Conservation (phyloP, 768 basidiomycete species). For the Clathrus columnatus region DNA sequence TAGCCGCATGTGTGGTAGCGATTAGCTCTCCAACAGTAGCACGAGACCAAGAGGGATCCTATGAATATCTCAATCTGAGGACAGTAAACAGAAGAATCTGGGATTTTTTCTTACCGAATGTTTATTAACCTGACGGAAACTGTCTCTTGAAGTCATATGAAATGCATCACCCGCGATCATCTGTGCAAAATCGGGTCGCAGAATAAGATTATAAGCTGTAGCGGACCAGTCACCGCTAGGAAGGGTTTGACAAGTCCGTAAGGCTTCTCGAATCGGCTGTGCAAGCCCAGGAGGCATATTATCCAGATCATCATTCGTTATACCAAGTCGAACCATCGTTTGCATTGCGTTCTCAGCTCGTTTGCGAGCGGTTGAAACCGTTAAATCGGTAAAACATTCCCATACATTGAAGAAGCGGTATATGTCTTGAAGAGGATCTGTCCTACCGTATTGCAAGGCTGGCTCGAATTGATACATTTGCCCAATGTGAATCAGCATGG, state of each 20-base stretch:
- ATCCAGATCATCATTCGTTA: constrained; percentile 41
- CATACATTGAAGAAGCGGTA: constrained; percentile 9
- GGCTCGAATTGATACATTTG: constrained; percentile 12
- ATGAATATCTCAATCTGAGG: not conserved
- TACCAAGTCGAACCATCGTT: constrained; percentile 40
- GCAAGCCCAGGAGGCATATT: constrained; percentile 61
- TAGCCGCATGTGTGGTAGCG: constrained; percentile 40
- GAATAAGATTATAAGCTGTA: constrained; percentile 60
- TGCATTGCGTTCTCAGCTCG: constrained; percentile 60
- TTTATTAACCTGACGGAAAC: constrained; percentile 50
- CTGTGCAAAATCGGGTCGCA: constrained; percentile 66
- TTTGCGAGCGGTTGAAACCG: constrained; percentile 30
- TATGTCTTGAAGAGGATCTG: constrained; percentile 1
- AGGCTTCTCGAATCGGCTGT: constrained; percentile 74
- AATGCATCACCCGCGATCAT: constrained; percentile 32
- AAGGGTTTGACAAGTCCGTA: constrained; percentile 72
- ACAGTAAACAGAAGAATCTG: constrained; percentile 9
- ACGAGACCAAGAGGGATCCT: constrained; percentile 46
- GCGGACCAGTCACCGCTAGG: constrained; percentile 69
- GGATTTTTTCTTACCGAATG: constrained; percentile 37
- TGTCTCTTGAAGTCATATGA: constrained; percentile 34
- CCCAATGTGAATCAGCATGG: constrained; percentile 24
- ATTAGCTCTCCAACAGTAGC: constrained; percentile 45
- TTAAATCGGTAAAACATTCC: constrained; percentile 9
- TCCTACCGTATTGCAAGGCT: constrained; percentile 3